Evolutionary conservation across 805 yeast species (phyloP).

Genomic region (Kodamaea lidongshanica): DNA sequence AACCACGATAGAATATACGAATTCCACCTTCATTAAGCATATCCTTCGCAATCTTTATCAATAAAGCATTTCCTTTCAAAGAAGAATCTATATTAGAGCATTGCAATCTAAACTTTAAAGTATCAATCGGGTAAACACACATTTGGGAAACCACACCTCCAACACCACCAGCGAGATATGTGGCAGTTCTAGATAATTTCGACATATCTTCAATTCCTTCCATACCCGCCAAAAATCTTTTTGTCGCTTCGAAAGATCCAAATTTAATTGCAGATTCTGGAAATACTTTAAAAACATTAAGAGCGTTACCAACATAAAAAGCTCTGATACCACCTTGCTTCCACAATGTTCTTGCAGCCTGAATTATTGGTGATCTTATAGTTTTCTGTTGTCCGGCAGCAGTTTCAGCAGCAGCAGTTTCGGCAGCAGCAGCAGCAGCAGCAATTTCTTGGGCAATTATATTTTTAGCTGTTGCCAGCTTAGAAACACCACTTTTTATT

Average conservation of each 20-base stretch:
- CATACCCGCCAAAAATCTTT: conserved; percentile 60
- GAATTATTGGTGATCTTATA: conserved; percentile 66
- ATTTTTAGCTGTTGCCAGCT: conserved; percentile 27
- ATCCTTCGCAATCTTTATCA: conserved; percentile 62
- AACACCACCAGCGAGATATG: conserved; percentile 89
- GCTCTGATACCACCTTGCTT: conserved; percentile 82
- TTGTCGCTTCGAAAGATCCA: conserved; percentile 88
- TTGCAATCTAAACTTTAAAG: conserved; percentile 87
- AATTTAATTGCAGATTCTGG: conserved; percentile 98
- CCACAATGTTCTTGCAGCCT: conserved; percentile 78
- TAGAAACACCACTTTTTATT: conserved; percentile 31
- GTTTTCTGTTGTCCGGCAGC: conserved; percentile 35
- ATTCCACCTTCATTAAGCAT: conserved; percentile 81
- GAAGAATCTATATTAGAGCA: conserved; percentile 75
- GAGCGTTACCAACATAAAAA: conserved; percentile 92
- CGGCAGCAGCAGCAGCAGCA: conserved; percentile 21
- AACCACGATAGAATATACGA: conserved; percentile 76
- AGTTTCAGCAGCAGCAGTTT: conserved; percentile 20
- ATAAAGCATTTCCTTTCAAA: conserved; percentile 53
- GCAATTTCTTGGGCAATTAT: conserved; percentile 22
- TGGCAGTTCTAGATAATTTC: conserved; percentile 66
- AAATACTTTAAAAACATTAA: conserved; percentile 87
- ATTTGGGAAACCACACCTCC: conserved; percentile 95
- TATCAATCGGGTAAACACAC: conserved; percentile 91
- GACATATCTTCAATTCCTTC: conserved; percentile 73